Percentiles rank a stretch among this genome's conserved stretches.
These are phyloP conservation scores for Lipomyces spencermartinsiae DNA, from an alignment of 805 yeast genomes.

Conservation along the genomic window DNA sequence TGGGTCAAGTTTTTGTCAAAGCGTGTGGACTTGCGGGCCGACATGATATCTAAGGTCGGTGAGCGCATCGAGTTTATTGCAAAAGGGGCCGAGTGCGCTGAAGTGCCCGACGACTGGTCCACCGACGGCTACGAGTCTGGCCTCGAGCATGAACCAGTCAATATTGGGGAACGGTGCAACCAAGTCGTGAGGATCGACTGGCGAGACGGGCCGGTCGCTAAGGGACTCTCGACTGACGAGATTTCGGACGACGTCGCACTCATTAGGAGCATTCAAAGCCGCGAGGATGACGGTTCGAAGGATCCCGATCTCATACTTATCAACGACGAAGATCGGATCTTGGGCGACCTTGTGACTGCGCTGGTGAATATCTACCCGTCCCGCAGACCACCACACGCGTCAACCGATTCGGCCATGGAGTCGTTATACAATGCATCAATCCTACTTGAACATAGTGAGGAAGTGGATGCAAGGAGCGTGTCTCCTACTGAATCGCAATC, in stretches of 20 bases:
- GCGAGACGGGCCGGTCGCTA: not conserved
- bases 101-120: not conserved
- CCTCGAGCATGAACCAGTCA: not conserved
- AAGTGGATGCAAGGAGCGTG: not conserved
- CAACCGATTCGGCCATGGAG: constrained; percentile 10
- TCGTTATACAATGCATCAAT: constrained; percentile 12
- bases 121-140: not conserved
- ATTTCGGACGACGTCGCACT: not conserved
- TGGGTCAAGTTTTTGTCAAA: constrained; percentile 7
- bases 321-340: not conserved
- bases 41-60: not conserved
- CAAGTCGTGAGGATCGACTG: not conserved
- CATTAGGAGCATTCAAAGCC: not conserved
- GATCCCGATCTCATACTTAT: constrained; percentile 7
- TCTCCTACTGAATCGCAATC: constrained; percentile 4
- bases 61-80: not conserved
- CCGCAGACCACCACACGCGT: not conserved
- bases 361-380: not conserved
- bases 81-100: not conserved
- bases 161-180: not conserved
- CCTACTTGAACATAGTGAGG: constrained; percentile 7
- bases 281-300: not conserved
- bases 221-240: constrained; percentile 2
- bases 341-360: not conserved
- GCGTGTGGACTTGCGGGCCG: not conserved